Percentiles rank a stretch among this genome's conserved stretches.
These are phyloP conservation scores for Microsporum audouinii DNA, from an alignment of 2,329 filamentous ascomycete genomes.

Conservation along the genomic window DNA sequence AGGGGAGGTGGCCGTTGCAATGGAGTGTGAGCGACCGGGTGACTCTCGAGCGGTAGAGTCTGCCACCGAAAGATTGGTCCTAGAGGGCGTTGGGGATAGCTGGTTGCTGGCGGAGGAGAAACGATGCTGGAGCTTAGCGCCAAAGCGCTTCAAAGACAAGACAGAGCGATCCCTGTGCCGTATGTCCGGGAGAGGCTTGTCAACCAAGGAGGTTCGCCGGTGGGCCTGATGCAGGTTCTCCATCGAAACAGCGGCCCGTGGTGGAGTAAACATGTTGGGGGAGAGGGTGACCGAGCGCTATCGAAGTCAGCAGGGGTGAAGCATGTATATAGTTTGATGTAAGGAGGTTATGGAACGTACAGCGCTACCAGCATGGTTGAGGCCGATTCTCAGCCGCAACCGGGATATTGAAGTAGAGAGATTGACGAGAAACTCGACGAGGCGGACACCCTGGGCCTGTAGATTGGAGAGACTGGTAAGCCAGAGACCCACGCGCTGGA, in stretches of 20 bases:
- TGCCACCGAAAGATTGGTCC: neutral
- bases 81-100: neutral
- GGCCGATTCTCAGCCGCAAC: neutral
- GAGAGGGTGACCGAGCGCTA: neutral
- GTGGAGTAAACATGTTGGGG: neutral
- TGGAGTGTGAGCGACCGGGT: neutral
- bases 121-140: neutral
- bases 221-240: neutral
- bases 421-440: neutral
- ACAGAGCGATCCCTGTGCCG: neutral
- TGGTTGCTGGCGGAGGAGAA: neutral
- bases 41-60: neutral
- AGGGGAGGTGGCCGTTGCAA: neutral
- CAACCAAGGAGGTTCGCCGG: neutral
- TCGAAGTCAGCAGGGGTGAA: neutral
- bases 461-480: neutral
- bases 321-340: neutral
- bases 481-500: conserved; percentile 1
- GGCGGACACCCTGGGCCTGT: neutral
- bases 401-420: neutral
- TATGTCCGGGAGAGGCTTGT: neutral
- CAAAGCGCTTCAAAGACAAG: neutral
- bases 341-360: neutral
- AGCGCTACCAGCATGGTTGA: neutral
- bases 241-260: neutral